phyloP scores from a whole-genome alignment of 495 filamentous ascomycete genomes.

The Aspergillus wentii region DNA sequence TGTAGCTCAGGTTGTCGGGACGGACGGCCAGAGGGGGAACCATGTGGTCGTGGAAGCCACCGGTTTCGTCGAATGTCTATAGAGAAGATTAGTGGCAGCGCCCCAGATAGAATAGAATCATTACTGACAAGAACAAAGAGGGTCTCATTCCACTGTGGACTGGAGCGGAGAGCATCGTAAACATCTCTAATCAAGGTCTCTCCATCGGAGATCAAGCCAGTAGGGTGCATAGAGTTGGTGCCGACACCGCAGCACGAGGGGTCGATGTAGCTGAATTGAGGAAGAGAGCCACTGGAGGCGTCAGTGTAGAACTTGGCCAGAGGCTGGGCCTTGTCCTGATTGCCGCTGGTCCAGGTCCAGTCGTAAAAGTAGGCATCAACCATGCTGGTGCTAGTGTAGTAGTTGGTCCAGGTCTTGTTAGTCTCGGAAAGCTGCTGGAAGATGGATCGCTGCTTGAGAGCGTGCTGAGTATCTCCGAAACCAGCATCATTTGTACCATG shows the following conservation, averaged over 20 bases:
- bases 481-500: conserved; percentile 41
- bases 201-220: conserved; percentile 38
- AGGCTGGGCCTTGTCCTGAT: conserved; percentile 26
- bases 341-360: conserved; percentile 35
- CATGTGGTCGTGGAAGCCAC: conserved; percentile 48
- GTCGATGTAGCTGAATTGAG: conserved; percentile 47
- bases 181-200: conserved; percentile 45
- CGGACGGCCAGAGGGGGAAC: conserved; percentile 36
- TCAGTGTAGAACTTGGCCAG: conserved; percentile 33
- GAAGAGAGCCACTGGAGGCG: conserved; percentile 31
- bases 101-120: too few relatives aligned
- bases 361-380: conserved; percentile 32
- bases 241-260: conserved; percentile 43
- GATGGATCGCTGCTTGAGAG: conserved; percentile 37
- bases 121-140: conserved; percentile 44
- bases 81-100: too few relatives aligned
- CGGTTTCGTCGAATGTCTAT: conserved; percentile 49
- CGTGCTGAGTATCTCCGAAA: conserved; percentile 28
- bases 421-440: conserved; percentile 45
- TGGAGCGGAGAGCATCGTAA: conserved; percentile 42
- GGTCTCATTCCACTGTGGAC: conserved; percentile 42
- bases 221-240: conserved; percentile 46
- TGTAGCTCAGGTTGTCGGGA: conserved; percentile 39
- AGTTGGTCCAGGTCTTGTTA: conserved; percentile 45
- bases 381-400: conserved; percentile 34